Evolutionary conservation across 495 filamentous ascomycete species (phyloP).

Genomic region (Tuber borchii): DNA sequence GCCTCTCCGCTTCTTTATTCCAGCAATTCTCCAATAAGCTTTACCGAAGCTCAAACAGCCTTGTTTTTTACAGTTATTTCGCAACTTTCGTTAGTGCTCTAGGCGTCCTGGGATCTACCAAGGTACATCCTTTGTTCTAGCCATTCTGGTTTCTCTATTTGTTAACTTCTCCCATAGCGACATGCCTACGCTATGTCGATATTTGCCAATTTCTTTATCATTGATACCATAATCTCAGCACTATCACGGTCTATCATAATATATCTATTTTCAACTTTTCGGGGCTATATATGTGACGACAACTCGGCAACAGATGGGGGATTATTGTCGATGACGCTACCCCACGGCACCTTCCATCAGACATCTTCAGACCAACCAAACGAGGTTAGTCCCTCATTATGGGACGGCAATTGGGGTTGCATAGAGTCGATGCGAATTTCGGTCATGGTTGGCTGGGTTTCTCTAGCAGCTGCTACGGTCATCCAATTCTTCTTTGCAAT

Average conservation of each 20-base stretch:
- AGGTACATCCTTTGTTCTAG: constrained; percentile 21
- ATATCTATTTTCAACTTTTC: constrained; percentile 23
- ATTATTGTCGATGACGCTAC: constrained; percentile 21
- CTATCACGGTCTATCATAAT: constrained; percentile 17
- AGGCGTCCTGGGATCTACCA: constrained; percentile 19
- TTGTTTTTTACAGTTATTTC: constrained; percentile 27
- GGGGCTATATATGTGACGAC: constrained; percentile 11
- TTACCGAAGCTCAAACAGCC: constrained; percentile 16
- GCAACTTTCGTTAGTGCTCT: constrained; percentile 18
- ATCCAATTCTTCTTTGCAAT: constrained; percentile 20
- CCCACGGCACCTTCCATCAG: constrained; percentile 16
- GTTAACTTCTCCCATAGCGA: constrained; percentile 24
- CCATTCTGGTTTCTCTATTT: constrained; percentile 11
- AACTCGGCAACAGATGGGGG: constrained; percentile 1
- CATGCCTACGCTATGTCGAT: constrained; percentile 21
- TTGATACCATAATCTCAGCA: constrained; percentile 21
- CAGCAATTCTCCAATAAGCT: constrained; percentile 24
- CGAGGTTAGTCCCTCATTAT: not conserved
- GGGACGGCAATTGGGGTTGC: constrained; percentile 10
- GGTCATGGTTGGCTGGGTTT: constrained; percentile 15
- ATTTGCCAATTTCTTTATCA: constrained; percentile 30
- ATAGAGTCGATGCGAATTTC: constrained; percentile 24
- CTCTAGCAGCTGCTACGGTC: constrained; percentile 17
- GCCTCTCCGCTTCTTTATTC: constrained; percentile 28
- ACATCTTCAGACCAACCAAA: constrained; percentile 9